Evolutionary conservation across 2,329 filamentous ascomycete species (phyloP).

Genomic region (Ophiostoma pallidulum): DNA sequence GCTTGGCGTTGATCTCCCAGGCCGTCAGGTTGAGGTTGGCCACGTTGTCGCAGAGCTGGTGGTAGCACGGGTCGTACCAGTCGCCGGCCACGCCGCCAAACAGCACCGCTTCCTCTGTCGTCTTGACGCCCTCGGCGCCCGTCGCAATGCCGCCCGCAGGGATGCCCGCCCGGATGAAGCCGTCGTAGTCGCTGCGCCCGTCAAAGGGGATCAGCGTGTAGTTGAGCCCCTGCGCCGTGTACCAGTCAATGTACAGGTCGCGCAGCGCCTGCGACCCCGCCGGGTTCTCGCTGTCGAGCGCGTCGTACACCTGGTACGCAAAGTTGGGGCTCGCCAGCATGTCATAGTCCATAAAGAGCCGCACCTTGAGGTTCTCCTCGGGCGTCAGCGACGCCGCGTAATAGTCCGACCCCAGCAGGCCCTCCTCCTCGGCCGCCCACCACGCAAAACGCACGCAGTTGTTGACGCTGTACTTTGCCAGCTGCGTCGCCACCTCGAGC

Average conservation of each 20-base stretch:
- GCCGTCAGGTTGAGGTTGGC: slow-evolving; percentile 49
- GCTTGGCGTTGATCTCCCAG: slow-evolving; percentile 53
- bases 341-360: slow-evolving; percentile 61
- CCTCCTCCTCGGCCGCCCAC: slow-evolving; percentile 60
- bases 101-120: slow-evolving; percentile 49
- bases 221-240: slow-evolving; percentile 49
- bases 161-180: slow-evolving; percentile 64
- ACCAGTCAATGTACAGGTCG: slow-evolving; percentile 59
- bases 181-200: slow-evolving; percentile 70
- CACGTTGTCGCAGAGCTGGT: slow-evolving; percentile 52
- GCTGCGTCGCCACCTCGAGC: slow-evolving; percentile 52
- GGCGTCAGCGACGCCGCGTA: slow-evolving; percentile 46
- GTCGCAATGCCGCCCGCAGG: slow-evolving; percentile 68
- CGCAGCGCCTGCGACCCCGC: slow-evolving; percentile 60
- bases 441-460: slow-evolving; percentile 60
- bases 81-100: slow-evolving; percentile 63
- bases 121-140: slow-evolving; percentile 70
- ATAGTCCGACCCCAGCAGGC: slow-evolving; percentile 53
- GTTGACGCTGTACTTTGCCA: slow-evolving; percentile 47
- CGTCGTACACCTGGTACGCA: slow-evolving; percentile 60
- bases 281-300: slow-evolving; percentile 62
- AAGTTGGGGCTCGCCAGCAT: slow-evolving; percentile 61
- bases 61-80: slow-evolving; percentile 51
- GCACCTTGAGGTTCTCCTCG: slow-evolving; percentile 53
- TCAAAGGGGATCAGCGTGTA: slow-evolving; percentile 67